A percentile compares a stretch with the other conserved stretches of the same genome.
phyloP scores from a whole-genome alignment of 1,284 basidiomycete genomes.

The Ustilago lituana region DNA sequence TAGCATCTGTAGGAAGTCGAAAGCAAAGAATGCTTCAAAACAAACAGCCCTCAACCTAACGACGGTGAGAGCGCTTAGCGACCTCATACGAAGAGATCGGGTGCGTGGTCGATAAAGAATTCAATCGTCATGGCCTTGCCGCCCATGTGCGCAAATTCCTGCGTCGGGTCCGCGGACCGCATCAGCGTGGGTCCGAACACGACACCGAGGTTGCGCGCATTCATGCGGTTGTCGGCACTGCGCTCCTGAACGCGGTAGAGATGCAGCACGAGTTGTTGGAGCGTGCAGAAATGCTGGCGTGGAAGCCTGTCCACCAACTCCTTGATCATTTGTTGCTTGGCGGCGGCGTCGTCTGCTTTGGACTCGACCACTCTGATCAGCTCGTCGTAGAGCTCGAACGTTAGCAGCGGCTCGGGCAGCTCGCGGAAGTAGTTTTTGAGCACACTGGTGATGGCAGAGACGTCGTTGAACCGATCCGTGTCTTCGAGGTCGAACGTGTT shows the following conservation, averaged over 20 bases:
- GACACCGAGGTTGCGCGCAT: conserved; percentile 94
- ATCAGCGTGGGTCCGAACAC: conserved; percentile 98
- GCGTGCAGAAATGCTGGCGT: conserved; percentile 84
- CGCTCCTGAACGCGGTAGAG: conserved; percentile 71
- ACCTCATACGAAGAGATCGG: conserved; percentile 23
- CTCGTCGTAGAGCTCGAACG: conserved; percentile 87
- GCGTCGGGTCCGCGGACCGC: conserved; percentile 83
- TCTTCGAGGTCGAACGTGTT: conserved; percentile 90
- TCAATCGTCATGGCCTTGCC: conserved; percentile 83
- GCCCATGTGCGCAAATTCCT: conserved; percentile 96
- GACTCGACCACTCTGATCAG: conserved; percentile 72
- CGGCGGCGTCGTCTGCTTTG: conserved; percentile 10
- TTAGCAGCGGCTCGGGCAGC: conserved; percentile 88
- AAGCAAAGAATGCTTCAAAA: too few relatives aligned
- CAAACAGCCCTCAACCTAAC: too few relatives aligned
- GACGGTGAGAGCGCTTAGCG: too few relatives aligned
- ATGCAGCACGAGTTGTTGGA: conserved; percentile 85
- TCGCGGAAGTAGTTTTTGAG: conserved; percentile 96
- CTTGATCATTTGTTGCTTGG: conserved; percentile 61
- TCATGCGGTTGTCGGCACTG: conserved; percentile 85
- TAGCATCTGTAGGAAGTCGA: too few relatives aligned
- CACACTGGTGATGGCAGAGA: conserved; percentile 94
- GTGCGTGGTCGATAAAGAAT: conserved; percentile 46
- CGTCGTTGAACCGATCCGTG: conserved; percentile 91
- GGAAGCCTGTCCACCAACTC: conserved; percentile 83